Conservation (phyloP, 345 rosid species). For the Geranium brycei region DNA sequence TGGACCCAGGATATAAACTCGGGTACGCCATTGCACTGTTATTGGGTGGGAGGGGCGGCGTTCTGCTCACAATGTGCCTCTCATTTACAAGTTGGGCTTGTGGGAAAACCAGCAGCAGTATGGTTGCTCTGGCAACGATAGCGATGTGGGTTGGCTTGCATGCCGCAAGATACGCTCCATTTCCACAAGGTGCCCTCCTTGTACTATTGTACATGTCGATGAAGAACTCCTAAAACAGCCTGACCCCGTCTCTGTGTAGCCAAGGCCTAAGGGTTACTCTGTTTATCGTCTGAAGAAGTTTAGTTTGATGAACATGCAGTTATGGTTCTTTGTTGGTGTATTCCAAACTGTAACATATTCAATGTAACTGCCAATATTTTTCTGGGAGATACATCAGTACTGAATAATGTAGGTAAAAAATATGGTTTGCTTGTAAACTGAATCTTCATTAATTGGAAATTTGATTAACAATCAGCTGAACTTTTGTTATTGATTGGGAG, state of each 20-base stretch:
- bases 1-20: conserved; percentile 71
- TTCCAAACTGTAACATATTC: too few relatives aligned
- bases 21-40: conserved; percentile 73
- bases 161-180: conserved; percentile 66
- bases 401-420: too few relatives aligned
- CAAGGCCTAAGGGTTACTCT: not conserved
- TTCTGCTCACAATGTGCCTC: conserved; percentile 57
- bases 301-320: not conserved
- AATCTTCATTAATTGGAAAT: too few relatives aligned
- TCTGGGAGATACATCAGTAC: too few relatives aligned
- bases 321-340: not conserved
- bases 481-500: not conserved
- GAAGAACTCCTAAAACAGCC: conserved; percentile 15
- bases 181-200: conserved; percentile 81
- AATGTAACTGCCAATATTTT: too few relatives aligned
- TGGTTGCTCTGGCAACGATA: conserved; percentile 43
- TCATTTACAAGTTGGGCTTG: conserved; percentile 74
- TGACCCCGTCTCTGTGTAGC: not conserved
- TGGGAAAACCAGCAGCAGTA: conserved; percentile 80
- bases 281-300: not conserved
- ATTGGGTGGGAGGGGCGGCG: conserved; percentile 65
- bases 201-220: conserved; percentile 75
- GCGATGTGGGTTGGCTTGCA: conserved; percentile 75
- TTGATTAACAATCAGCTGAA: not conserved
- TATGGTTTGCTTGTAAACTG: too few relatives aligned